Percentiles rank a stretch among this genome's conserved stretches.
These are phyloP conservation scores for Starmerella vitae DNA, from an alignment of 805 yeast species.

Conservation along the genomic window DNA sequence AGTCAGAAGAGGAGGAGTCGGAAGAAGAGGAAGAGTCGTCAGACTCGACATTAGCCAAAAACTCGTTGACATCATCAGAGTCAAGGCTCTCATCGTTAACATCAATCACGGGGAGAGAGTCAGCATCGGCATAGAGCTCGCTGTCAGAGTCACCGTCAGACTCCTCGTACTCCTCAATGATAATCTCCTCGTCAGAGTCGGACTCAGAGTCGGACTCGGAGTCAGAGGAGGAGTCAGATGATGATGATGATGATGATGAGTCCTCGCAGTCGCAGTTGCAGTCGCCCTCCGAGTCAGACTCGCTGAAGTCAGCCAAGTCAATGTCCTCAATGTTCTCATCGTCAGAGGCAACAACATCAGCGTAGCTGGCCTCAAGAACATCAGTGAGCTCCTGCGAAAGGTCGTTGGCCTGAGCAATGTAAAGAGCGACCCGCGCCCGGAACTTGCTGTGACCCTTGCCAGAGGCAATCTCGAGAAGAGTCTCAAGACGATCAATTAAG, in stretches of 20 bases:
- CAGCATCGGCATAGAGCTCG: conserved; percentile 8
- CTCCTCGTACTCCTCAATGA: conserved; percentile 17
- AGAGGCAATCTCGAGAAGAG: conserved; percentile 16
- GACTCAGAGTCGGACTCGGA: conserved; percentile 7
- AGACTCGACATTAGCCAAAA: conserved; percentile 18
- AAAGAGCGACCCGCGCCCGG: conserved; percentile 23
- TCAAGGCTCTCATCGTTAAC: conserved; percentile 19
- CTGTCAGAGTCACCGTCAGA: conserved; percentile 14
- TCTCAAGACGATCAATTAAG: conserved; percentile 21
- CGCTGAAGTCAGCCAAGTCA: conserved; percentile 3
- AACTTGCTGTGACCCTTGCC: conserved; percentile 20
- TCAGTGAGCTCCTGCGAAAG: conserved; percentile 18
- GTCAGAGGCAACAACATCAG: conserved; percentile 12
- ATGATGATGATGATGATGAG: not conserved
- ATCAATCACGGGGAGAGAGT: conserved; percentile 10
- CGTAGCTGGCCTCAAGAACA: conserved; percentile 19
- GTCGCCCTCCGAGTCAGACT: not conserved
- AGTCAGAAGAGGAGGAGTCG: conserved; percentile 9
- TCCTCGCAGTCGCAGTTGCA: conserved; percentile 1
- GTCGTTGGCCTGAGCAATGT: conserved; percentile 21
- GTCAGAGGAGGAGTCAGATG: not conserved
- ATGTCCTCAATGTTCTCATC: conserved; percentile 10
- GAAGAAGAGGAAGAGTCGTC: conserved; percentile 1
- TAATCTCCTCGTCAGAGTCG: conserved; percentile 15
- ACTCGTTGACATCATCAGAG: conserved; percentile 18